Conservation (phyloP, 805 yeast genomes). For the Metschnikowia chrysomelidarum region DNA sequence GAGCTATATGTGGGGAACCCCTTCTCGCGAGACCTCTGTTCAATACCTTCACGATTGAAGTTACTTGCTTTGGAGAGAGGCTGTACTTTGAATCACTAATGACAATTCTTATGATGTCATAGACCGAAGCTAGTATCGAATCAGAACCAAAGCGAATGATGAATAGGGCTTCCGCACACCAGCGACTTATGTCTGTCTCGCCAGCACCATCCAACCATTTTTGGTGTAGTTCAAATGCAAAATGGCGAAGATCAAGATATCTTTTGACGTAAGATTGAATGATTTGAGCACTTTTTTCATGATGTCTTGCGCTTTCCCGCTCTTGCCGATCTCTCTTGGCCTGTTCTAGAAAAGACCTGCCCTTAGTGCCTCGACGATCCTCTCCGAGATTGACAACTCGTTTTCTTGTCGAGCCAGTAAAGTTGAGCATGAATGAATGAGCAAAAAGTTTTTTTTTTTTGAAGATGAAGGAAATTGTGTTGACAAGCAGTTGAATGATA, state of each 20-base stretch:
- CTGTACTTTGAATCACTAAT: not conserved
- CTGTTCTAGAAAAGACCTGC: conserved; percentile 48
- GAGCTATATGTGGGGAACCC: not conserved
- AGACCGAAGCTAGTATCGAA: conserved; percentile 1
- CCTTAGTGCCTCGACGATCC: conserved; percentile 23
- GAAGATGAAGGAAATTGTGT: too few species aligned
- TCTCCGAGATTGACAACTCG: conserved; percentile 66
- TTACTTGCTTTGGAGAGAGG: conserved; percentile 3
- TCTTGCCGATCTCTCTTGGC: conserved; percentile 64
- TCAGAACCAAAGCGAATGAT: conserved; percentile 16
- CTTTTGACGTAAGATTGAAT: conserved; percentile 52
- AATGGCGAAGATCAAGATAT: conserved; percentile 29
- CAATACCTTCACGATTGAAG: conserved; percentile 8
- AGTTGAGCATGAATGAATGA: conserved; percentile 54
- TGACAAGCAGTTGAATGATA: too few species aligned
- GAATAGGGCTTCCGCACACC: conserved; percentile 24
- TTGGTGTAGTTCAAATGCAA: conserved; percentile 20
- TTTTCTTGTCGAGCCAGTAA: conserved; percentile 64
- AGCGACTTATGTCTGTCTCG: conserved; percentile 6
- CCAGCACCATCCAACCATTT: conserved; percentile 22
- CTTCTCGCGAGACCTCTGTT: conserved; percentile 4
- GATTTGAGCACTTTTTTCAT: conserved; percentile 45
- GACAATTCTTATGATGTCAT: not conserved
- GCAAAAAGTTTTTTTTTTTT: too few species aligned
- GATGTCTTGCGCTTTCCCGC: conserved; percentile 55